Conservation (phyloP, 1,284 basidiomycete species). For the Limonomyces culmigenus region DNA sequence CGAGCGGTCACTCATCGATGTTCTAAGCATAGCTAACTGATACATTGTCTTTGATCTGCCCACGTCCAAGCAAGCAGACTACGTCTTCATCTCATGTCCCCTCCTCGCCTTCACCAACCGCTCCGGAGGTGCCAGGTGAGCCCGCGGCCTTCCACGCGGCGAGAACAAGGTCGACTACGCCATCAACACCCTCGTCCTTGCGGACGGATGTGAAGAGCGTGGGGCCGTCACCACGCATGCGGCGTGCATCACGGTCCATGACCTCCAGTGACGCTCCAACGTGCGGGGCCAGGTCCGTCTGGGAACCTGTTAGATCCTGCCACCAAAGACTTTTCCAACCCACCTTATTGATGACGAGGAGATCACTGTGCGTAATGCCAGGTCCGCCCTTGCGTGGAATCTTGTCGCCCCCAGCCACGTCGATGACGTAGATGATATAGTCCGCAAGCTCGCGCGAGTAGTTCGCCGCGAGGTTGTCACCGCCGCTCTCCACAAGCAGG, state of each 20-base stretch:
- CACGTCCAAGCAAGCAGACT: too few relatives aligned
- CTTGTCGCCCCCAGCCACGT: conserved; percentile 89
- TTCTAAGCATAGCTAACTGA: too few relatives aligned
- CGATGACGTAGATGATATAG: conserved; percentile 92
- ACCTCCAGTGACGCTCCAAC: conserved; percentile 90
- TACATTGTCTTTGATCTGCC: too few relatives aligned
- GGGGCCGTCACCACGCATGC: conserved; percentile 90
- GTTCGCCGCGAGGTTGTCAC: conserved; percentile 92
- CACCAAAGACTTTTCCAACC: neutral
- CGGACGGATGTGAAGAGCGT: conserved; percentile 58
- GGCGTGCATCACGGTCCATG: conserved; percentile 85
- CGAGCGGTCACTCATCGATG: too few relatives aligned
- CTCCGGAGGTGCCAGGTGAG: conserved; percentile 39
- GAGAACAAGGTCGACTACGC: conserved; percentile 70
- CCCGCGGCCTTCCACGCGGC: conserved; percentile 75
- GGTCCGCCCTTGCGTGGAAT: conserved; percentile 97
- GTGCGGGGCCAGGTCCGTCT: conserved; percentile 87
- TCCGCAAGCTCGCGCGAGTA: conserved; percentile 94
- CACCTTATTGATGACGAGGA: conserved; percentile 92
- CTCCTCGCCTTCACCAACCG: conserved; percentile 35
- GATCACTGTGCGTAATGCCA: conserved; percentile 89
- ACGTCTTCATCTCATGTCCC: too few relatives aligned
- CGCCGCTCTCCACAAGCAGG: conserved; percentile 88
- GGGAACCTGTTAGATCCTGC: neutral
- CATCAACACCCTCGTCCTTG: conserved; percentile 63